Evolutionary conservation across 2,329 filamentous ascomycete species (phyloP).

Genomic region (Sarocladium kiliense): DNA sequence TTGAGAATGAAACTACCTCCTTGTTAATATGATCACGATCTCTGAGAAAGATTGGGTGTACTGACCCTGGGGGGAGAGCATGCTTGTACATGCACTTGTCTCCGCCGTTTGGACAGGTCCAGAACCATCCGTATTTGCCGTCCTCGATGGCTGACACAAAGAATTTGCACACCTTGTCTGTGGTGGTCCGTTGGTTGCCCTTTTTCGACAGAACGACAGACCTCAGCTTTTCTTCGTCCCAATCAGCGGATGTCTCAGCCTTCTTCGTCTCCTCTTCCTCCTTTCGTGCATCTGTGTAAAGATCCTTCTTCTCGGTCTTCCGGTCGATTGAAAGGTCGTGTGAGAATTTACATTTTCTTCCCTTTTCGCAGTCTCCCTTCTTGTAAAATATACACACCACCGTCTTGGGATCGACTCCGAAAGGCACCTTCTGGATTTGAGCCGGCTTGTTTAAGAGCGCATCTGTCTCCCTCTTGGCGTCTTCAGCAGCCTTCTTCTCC

Average conservation of each 20-base stretch:
- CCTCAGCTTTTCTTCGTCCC: conserved; percentile 94
- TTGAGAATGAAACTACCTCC: conserved; percentile 79
- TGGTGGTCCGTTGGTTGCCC: conserved; percentile 90
- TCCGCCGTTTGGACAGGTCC: conserved; percentile 92
- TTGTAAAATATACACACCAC: conserved; percentile 96
- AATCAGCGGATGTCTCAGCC: conserved; percentile 88
- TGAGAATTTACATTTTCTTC: conserved; percentile 95
- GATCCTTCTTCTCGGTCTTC: conserved; percentile 84
- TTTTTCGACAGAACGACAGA: conserved; percentile 93
- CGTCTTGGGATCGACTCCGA: conserved; percentile 97
- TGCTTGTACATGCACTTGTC: conserved; percentile 99
- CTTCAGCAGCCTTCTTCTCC: conserved; percentile 88
- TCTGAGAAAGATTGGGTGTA: conserved; percentile 18
- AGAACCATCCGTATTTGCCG: conserved; percentile 99
- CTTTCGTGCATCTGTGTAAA: conserved; percentile 81
- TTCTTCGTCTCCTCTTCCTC: conserved; percentile 71
- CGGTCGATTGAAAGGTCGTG: conserved; percentile 87
- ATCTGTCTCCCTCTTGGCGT: conserved; percentile 73
- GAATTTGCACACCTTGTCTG: conserved; percentile 98
- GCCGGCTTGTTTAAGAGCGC: conserved; percentile 85
- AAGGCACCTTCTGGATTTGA: conserved; percentile 95
- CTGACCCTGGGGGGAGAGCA: conserved; percentile 87
- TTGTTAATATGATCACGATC: conserved; percentile 18
- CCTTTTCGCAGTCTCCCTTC: conserved; percentile 96
- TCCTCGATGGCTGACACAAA: conserved; percentile 98